A percentile compares a stretch with the other conserved stretches of the same genome.
These are phyloP conservation scores for Rhodotorula sp. DNA, from an alignment of 1,284 basidiomycete species.

Conservation along the genomic window DNA sequence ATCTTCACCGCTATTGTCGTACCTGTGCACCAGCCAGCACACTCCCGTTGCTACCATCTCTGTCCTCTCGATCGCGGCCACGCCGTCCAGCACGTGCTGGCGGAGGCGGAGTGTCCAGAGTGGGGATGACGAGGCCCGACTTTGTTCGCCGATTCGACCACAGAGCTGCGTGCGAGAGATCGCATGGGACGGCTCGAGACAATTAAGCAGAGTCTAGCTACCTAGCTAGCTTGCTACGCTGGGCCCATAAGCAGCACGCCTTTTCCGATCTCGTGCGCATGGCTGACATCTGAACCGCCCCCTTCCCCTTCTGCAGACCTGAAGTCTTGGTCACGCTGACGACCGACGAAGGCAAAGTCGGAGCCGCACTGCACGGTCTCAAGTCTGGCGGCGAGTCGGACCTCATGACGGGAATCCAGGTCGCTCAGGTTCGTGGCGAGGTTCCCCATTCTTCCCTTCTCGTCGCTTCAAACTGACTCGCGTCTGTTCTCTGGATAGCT, in stretches of 20 bases:
- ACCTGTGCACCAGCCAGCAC: not conserved
- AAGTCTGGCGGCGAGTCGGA: constrained; percentile 71
- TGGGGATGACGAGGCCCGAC: constrained; percentile 9
- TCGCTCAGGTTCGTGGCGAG: constrained; percentile 62
- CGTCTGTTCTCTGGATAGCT: constrained; percentile 52
- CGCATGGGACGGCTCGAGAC: not conserved
- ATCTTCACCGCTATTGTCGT: not conserved
- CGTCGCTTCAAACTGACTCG: too few relatives aligned
- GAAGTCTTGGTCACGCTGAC: constrained; percentile 94
- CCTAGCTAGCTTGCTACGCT: not conserved
- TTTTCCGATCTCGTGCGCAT: not conserved
- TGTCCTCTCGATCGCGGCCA: too few relatives aligned
- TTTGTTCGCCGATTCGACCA: too few relatives aligned
- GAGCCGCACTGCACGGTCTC: constrained; percentile 71
- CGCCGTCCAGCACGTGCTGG: not conserved
- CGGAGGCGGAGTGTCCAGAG: too few relatives aligned
- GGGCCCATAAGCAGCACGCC: not conserved
- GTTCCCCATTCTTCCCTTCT: not conserved
- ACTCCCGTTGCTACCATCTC: not conserved
- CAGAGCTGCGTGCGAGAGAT: too few relatives aligned
- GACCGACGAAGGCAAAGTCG: constrained; percentile 88
- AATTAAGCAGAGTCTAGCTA: too few relatives aligned
- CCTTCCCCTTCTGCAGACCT: constrained; percentile 58
- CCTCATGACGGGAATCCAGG: constrained; percentile 82
- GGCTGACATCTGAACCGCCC: not conserved